phyloP scores from a whole-genome alignment of 805 yeast genomes.

The Saturnispora diversa region DNA sequence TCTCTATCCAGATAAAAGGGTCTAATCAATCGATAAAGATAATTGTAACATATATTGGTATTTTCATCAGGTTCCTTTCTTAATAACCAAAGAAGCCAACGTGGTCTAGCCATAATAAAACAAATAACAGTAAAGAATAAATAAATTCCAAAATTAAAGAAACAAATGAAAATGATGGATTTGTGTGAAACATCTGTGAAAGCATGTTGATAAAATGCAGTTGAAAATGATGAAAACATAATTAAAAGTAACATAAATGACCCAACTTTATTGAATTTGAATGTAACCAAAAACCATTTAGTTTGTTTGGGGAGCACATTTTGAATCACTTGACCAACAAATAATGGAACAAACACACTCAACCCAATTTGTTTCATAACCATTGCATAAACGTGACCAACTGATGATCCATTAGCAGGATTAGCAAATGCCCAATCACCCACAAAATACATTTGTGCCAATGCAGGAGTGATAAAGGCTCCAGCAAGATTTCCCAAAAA shows the following conservation, averaged over 20 bases:
- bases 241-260: conserved; percentile 70
- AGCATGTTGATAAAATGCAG: conserved; percentile 79
- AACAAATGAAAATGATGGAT: conserved; percentile 67
- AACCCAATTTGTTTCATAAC: conserved; percentile 87
- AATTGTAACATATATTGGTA: conserved; percentile 38
- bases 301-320: conserved; percentile 59
- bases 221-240: conserved; percentile 56
- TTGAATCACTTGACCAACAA: conserved; percentile 82
- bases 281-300: conserved; percentile 49
- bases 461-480: conserved; percentile 80
- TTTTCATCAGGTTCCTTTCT: conserved; percentile 39
- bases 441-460: conserved; percentile 59
- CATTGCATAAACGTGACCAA: conserved; percentile 52
- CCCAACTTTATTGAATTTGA: conserved; percentile 64
- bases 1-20: conserved; percentile 65
- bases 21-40: conserved; percentile 36
- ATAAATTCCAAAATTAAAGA: conserved; percentile 76
- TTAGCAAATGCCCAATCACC: conserved; percentile 70
- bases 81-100: conserved; percentile 36
- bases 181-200: conserved; percentile 46
- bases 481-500: conserved; percentile 79
- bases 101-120: conserved; percentile 53
- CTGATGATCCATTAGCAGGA: conserved; percentile 54
- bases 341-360: conserved; percentile 70
- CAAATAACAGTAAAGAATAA: conserved; percentile 65